phyloP scores from a whole-genome alignment of 73 alveolate genomes.

The Blepharisma japonicum region DNA sequence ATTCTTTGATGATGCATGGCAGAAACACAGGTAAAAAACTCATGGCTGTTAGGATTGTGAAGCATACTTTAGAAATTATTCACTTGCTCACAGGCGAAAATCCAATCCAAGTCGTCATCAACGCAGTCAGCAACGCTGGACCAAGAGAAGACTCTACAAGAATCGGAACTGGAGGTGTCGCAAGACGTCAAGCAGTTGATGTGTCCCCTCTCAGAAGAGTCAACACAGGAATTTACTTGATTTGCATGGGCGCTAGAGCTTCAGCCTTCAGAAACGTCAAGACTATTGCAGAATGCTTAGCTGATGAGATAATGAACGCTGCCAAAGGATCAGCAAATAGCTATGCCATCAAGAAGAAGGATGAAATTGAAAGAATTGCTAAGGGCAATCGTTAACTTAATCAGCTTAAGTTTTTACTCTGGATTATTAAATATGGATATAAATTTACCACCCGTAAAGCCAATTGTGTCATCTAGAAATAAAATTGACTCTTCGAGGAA shows the following conservation, averaged over 20 bases:
- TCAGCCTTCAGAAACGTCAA: conserved; percentile 96
- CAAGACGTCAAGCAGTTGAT: conserved; percentile 98
- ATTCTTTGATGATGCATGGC: conserved; percentile 96
- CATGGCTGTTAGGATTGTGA: conserved; percentile 95
- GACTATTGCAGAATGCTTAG: conserved; percentile 96
- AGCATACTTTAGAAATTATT: conserved; percentile 97
- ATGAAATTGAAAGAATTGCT: conserved; percentile 96
- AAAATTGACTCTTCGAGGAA: too few relatives aligned
- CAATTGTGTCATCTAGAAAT: too few relatives aligned
- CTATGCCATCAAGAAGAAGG: conserved; percentile 98
- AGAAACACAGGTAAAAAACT: conserved; percentile 99
- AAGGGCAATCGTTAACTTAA: too few relatives aligned
- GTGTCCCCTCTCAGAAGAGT: conserved; percentile 99
- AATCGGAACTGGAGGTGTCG: conserved; percentile 99
- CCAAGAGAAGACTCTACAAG: conserved; percentile 99
- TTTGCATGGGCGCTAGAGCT: conserved; percentile 95
- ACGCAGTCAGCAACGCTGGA: conserved; percentile 97
- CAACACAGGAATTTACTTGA: conserved; percentile 93
- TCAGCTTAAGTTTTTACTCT: too few relatives aligned
- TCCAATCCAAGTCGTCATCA: conserved; percentile 94
- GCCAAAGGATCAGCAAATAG: conserved; percentile 88
- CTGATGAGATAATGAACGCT: conserved; percentile 97
- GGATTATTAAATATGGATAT: too few relatives aligned
- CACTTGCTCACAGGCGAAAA: conserved; percentile 93
- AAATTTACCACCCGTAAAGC: too few relatives aligned